Evolutionary conservation across 441 rosid species (phyloP).

Genomic region (Syzygium syzygioides): DNA sequence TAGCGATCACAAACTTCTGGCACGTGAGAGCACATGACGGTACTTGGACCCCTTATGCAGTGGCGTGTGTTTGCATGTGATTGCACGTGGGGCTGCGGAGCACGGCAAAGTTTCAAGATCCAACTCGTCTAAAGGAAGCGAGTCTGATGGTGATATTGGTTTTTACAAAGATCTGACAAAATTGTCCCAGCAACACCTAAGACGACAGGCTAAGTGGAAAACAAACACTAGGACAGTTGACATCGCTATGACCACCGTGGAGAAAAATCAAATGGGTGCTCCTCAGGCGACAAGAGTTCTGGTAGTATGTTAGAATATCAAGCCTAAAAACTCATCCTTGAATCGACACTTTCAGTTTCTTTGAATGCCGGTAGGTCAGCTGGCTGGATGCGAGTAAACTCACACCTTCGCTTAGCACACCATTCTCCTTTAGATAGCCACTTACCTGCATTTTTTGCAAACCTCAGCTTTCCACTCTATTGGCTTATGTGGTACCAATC

Average conservation of each 20-base stretch:
- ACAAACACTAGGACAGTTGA: background rate
- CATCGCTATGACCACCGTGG: background rate
- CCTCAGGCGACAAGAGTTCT: background rate
- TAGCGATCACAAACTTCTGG: background rate
- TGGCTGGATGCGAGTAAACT: constrained; percentile 49
- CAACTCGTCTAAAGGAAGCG: background rate
- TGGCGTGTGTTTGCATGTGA: background rate
- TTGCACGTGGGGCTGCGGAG: background rate
- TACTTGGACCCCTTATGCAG: background rate
- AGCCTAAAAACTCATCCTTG: background rate
- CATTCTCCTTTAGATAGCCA: constrained; percentile 48
- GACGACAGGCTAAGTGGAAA: background rate
- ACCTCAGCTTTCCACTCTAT: background rate
- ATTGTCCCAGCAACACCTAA: background rate
- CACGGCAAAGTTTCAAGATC: background rate
- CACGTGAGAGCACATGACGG: too few species aligned
- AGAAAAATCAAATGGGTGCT: background rate
- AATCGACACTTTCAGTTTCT: background rate
- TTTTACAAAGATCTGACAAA: background rate
- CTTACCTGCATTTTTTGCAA: constrained; percentile 30
- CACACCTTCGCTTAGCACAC: constrained; percentile 58
- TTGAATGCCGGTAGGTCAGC: constrained; percentile 22
- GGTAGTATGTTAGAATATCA: background rate
- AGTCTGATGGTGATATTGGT: background rate
- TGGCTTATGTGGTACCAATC: background rate